Percentiles rank a stretch among this genome's conserved stretches.
These are phyloP conservation scores for Sphaerobolus stellatus DNA, from an alignment of 1,284 basidiomycete species.

Conservation along the genomic window DNA sequence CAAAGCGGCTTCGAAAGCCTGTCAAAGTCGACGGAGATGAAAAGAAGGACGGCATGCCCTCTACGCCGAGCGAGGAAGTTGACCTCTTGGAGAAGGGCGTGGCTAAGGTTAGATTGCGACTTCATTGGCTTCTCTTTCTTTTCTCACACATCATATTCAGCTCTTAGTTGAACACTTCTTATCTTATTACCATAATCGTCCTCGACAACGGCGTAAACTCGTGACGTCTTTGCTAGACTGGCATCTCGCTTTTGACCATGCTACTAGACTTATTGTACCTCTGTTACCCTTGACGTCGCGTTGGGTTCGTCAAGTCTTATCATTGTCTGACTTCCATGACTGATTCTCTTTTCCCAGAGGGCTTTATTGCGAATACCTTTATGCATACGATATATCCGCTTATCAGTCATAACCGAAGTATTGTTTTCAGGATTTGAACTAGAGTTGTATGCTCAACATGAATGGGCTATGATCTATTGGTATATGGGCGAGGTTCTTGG, in stretches of 20 bases:
- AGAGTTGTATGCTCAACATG: constrained; percentile 66
- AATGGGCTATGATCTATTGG: constrained; percentile 75
- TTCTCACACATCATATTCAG: constrained; percentile 34
- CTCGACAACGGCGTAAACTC: constrained; percentile 61
- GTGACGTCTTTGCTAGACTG: constrained; percentile 62
- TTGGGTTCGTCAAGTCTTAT: background rate
- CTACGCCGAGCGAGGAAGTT: constrained; percentile 1
- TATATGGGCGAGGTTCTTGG: constrained; percentile 57
- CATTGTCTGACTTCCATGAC: background rate
- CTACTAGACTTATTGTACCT: constrained; percentile 28
- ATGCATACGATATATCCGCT: constrained; percentile 54
- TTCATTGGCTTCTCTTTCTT: constrained; percentile 10
- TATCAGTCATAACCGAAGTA: constrained; percentile 64
- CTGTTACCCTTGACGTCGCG: constrained; percentile 1
- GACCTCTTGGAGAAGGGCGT: constrained; percentile 49
- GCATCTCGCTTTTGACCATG: constrained; percentile 47
- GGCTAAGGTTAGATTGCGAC: constrained; percentile 43
- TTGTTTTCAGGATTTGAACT: constrained; percentile 75
- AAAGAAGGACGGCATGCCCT: constrained; percentile 4
- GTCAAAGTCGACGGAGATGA: background rate
- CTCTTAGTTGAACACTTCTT: constrained; percentile 56
- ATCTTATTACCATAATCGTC: constrained; percentile 65
- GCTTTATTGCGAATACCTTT: constrained; percentile 37
- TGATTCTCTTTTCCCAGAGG: background rate
- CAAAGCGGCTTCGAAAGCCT: background rate